A percentile compares a stretch with the other conserved stretches of the same genome.
These are phyloP conservation scores for Pezicula rhizophila DNA, from an alignment of 2,329 filamentous ascomycete genomes.

Conservation along the genomic window DNA sequence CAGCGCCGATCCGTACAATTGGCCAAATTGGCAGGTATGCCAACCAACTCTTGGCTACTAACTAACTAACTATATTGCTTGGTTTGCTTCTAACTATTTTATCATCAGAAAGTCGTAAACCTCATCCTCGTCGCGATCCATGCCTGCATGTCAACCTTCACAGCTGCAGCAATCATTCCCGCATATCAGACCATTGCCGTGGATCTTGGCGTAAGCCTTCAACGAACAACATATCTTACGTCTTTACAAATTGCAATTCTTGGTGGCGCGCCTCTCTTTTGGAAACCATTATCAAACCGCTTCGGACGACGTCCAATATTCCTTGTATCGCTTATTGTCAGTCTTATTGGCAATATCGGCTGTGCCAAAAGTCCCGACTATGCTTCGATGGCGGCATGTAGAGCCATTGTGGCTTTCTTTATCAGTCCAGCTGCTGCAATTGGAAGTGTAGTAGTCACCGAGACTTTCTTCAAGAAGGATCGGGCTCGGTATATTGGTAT, in stretches of 20 bases:
- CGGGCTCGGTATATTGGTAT: slow-evolving; percentile 47
- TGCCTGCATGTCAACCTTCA: slow-evolving; percentile 47
- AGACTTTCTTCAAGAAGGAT: slow-evolving; percentile 49
- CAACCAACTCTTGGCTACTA: neutral
- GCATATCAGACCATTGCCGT: slow-evolving; percentile 41
- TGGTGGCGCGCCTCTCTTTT: slow-evolving; percentile 45
- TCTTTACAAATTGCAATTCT: slow-evolving; percentile 45
- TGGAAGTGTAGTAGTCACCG: slow-evolving; percentile 48
- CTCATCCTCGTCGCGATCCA: slow-evolving; percentile 45
- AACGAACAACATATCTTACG: slow-evolving; percentile 41
- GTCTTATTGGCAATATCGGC: slow-evolving; percentile 43
- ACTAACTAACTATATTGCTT: neutral
- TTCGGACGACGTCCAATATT: slow-evolving; percentile 46
- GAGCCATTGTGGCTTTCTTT: slow-evolving; percentile 45
- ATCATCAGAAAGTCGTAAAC: slow-evolving; percentile 38
- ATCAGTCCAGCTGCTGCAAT: slow-evolving; percentile 47
- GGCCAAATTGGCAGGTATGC: slow-evolving; percentile 42
- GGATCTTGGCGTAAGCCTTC: slow-evolving; percentile 38
- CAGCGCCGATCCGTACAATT: slow-evolving; percentile 48
- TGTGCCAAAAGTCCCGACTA: slow-evolving; percentile 43
- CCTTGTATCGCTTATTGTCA: slow-evolving; percentile 37
- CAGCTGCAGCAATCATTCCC: slow-evolving; percentile 42
- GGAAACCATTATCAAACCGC: slow-evolving; percentile 44
- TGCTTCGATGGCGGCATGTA: slow-evolving; percentile 38
- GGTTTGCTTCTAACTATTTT: neutral